Evolutionary conservation across 306 rosid species (phyloP), one percentile per base, ranked within the genome.

Genomic region (Corylus heterophylla): DNA sequence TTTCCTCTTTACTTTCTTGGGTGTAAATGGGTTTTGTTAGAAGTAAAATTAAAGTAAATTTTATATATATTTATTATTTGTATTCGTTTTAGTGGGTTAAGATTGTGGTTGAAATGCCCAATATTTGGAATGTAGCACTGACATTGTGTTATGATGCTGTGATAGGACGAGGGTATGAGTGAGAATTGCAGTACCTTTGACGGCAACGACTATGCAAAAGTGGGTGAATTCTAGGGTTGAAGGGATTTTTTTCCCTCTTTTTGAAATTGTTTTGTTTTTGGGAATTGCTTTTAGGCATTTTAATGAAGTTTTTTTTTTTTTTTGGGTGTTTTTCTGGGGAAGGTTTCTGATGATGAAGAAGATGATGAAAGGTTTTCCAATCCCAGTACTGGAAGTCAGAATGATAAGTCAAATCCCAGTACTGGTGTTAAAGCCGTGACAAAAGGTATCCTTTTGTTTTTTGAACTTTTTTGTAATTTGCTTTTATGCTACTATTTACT

Each of bases 261-360:
- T 75, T 74, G 9, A n/a, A 8, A 2, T n/a, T 13, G 18, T 6
- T 17, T 27, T 14, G 4, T 1, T 0, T 7, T 9, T 9, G 50
- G 13, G 8, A 83, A 20, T 12, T 25, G 9, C 31, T 16, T 11
- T 27, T 67, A 71, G 8, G 25, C 14, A 12, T 50, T 48, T 25
- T 27, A 25, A 67, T 68, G 12, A 8, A 51, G 6, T 2, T 49
- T 49, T 0, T 49, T 49, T 54, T 29, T 3, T 3, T 22, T 22
- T 22, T 22, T 0, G 25, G 25, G 4, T 0, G 52, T 25, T 11
- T 45, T 12, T 8, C 6, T 39, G 44, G 64, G 37, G 16, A 64
- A 95, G 96, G 79, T 87, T 10, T 90, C 89, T 0, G 97, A 91
- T 44, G 92, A 92, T 0, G 98, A 91, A 35, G 96, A 95, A 3